Conservation (phyloP, 306 rosid species). For the Adenanthera pavonina region DNA sequence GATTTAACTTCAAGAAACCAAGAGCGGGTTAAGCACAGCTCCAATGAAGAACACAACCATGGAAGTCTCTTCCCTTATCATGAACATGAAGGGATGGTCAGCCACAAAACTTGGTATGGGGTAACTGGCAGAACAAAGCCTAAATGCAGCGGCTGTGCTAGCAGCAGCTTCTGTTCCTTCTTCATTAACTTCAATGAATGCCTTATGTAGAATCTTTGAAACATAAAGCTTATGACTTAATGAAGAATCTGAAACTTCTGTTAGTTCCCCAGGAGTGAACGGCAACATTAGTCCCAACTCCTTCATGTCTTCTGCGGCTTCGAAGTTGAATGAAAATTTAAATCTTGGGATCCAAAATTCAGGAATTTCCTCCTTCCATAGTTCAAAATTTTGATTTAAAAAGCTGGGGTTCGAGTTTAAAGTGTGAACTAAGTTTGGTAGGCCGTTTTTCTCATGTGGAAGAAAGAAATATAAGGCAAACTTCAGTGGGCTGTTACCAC, state of each 20-base stretch:
- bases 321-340: conserved; percentile 24
- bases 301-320: not conserved
- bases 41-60: conserved; percentile 18
- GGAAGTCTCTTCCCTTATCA: conserved; percentile 30
- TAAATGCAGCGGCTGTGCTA: not conserved
- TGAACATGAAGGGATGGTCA: conserved; percentile 32
- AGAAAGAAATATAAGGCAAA: conserved; percentile 43
- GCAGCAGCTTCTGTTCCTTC: conserved; percentile 37
- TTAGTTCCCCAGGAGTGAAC: conserved; percentile 14
- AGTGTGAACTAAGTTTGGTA: conserved; percentile 25
- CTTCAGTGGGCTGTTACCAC: not conserved
- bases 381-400: conserved; percentile 5
- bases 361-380: fast-evolving
- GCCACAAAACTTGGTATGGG: conserved; percentile 18
- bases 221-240: not conserved
- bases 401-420: not conserved
- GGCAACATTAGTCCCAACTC: conserved; percentile 36
- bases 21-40: conserved; percentile 32
- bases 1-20: not conserved
- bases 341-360: conserved; percentile 44
- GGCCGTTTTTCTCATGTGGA: conserved; percentile 39
- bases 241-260: conserved; percentile 30
- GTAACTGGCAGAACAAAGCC: fast-evolving
- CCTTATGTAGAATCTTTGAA: not conserved
- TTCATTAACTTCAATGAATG: conserved; percentile 37